A percentile compares a stretch with the other conserved stretches of the same genome.
phyloP scores from a whole-genome alignment of 2,329 filamentous ascomycete species.

The Aspergillus hortae region DNA sequence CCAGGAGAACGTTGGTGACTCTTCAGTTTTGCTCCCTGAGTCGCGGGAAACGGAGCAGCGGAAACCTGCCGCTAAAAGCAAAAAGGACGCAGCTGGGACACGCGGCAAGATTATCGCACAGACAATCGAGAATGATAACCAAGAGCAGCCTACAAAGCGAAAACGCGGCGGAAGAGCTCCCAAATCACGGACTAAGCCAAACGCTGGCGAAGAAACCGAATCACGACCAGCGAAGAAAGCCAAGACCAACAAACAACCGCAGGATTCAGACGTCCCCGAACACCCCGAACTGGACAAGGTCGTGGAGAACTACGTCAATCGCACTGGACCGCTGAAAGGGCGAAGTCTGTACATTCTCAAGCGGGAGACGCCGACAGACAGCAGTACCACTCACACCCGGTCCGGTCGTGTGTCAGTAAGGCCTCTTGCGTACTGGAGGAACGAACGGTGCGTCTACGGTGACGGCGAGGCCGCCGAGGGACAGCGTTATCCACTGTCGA shows the following conservation, averaged over 20 bases:
- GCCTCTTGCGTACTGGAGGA: conserved; percentile 82
- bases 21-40: conserved; percentile 11
- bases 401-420: conserved; percentile 75
- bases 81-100: conserved; percentile 13
- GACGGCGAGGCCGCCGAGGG: conserved; percentile 56
- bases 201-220: conserved; percentile 20
- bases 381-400: conserved; percentile 61
- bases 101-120: conserved; percentile 9
- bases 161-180: conserved; percentile 30
- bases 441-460: conserved; percentile 72
- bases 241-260: conserved; percentile 22
- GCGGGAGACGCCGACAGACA: conserved; percentile 51
- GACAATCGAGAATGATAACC: conserved; percentile 16
- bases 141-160: conserved; percentile 19
- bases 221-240: conserved; percentile 32
- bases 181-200: conserved; percentile 22
- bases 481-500: conserved; percentile 61
- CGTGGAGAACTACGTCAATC: conserved; percentile 42
- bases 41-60: conserved; percentile 11
- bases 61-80: conserved; percentile 16
- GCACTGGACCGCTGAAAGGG: conserved; percentile 44
- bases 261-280: conserved; percentile 22
- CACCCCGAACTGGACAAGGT: conserved; percentile 40
- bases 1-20: conserved; percentile 16
- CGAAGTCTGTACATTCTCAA: conserved; percentile 50